phyloP scores from a whole-genome alignment of 805 yeast species.

The Candida xyloterini region DNA sequence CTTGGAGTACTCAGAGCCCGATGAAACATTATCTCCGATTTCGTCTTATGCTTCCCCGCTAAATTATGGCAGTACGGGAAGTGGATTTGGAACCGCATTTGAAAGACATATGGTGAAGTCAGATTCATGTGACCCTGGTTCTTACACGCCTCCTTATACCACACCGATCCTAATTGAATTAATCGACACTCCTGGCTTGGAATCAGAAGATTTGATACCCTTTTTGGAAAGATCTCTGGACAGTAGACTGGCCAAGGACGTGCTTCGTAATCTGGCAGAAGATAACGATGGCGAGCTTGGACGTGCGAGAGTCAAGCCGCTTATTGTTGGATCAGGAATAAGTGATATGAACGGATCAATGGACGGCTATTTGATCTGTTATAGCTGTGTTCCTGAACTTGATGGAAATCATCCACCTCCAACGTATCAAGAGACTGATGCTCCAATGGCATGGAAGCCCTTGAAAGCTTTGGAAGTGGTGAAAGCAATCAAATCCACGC shows the following conservation, averaged over 20 bases:
- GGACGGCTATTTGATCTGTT: constrained; percentile 71
- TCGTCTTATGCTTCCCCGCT: constrained; percentile 15
- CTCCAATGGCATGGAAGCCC: constrained; percentile 1
- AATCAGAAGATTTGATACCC: constrained; percentile 65
- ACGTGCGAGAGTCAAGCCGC: constrained; percentile 50
- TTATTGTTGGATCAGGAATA: constrained; percentile 75
- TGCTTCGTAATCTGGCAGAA: constrained; percentile 58
- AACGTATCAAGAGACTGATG: constrained; percentile 33
- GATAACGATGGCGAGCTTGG: constrained; percentile 27
- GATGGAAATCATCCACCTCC: constrained; percentile 47
- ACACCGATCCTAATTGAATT: constrained; percentile 65
- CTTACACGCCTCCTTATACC: constrained; percentile 46
- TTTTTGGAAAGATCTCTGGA: constrained; percentile 71
- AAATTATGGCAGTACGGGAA: constrained; percentile 6
- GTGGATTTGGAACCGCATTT: constrained; percentile 1
- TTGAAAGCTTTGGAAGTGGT: constrained; percentile 33
- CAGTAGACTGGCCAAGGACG: constrained; percentile 55
- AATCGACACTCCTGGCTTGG: constrained; percentile 72
- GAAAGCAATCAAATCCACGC: constrained; percentile 50
- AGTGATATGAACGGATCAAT: constrained; percentile 71
- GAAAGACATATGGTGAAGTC: constrained; percentile 5
- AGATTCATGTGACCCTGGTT: constrained; percentile 7
- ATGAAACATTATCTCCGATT: constrained; percentile 15
- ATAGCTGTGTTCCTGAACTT: constrained; percentile 63
- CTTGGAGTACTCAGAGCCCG: constrained; percentile 25